These are phyloP conservation scores for Helichrysum umbraculigerum DNA, from an alignment of 129 eudicot species.

Conservation along the genomic window DNA sequence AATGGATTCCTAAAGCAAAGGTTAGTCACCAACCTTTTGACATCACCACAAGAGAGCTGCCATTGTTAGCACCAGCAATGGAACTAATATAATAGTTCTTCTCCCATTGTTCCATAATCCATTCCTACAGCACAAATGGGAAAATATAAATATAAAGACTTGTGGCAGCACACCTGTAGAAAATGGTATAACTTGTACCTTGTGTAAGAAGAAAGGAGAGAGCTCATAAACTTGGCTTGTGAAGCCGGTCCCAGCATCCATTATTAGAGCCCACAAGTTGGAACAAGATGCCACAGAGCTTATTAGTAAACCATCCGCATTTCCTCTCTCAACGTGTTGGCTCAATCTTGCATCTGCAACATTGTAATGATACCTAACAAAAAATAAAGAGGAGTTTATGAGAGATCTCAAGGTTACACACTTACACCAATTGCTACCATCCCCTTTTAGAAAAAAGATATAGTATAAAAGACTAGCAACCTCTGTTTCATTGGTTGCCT, in stretches of 20 bases:
- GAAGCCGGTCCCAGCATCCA: slow-evolving; percentile 93
- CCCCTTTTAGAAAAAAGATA: background rate
- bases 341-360: slow-evolving; percentile 77
- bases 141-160: background rate
- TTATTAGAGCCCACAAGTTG: slow-evolving; percentile 79
- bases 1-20: background rate
- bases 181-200: slow-evolving; percentile 40
- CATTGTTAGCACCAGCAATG: slow-evolving; percentile 80
- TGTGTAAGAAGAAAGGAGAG: slow-evolving; percentile 78
- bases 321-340: slow-evolving; percentile 80
- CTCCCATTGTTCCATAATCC: slow-evolving; percentile 98
- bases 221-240: slow-evolving; percentile 70
- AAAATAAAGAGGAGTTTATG: slow-evolving; percentile 1
- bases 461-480: slow-evolving; percentile 25
- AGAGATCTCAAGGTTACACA: background rate
- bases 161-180: background rate
- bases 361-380: slow-evolving; percentile 70
- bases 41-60: slow-evolving; percentile 89
- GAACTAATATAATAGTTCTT: slow-evolving; percentile 75
- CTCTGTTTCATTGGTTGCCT: slow-evolving; percentile 85
- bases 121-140: slow-evolving; percentile 47
- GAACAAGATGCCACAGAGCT: slow-evolving; percentile 79
- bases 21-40: slow-evolving; percentile 58
- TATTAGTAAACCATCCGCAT: slow-evolving; percentile 70
- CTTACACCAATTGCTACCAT: background rate